A percentile compares a stretch with the other conserved stretches of the same genome.
phyloP scores from a whole-genome alignment of 2,329 filamentous ascomycete species.

The Alternaria alternata region DNA sequence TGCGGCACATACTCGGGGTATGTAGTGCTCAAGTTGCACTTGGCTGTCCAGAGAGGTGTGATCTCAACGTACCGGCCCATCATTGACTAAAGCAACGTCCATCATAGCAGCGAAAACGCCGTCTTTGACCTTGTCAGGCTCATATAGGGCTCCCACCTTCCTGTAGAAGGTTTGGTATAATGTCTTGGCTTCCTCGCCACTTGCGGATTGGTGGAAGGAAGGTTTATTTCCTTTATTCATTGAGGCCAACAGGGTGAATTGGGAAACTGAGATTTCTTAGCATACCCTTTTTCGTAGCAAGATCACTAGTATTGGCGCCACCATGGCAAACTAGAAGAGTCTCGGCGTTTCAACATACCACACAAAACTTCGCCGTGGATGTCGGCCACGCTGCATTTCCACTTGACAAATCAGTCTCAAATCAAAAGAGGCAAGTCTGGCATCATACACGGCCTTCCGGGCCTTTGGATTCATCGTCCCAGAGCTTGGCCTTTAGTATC shows the following conservation, averaged over 20 bases:
- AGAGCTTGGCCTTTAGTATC: slow-evolving; percentile 87
- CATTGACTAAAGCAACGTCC: slow-evolving; percentile 92
- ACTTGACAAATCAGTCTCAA: slow-evolving; percentile 60
- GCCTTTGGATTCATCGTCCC: slow-evolving; percentile 80
- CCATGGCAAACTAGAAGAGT: not conserved
- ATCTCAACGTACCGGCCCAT: slow-evolving; percentile 73
- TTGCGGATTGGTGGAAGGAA: slow-evolving; percentile 89
- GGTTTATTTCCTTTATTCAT: slow-evolving; percentile 98
- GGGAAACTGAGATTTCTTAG: slow-evolving; percentile 73
- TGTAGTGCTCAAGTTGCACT: slow-evolving; percentile 55
- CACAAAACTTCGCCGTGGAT: slow-evolving; percentile 93
- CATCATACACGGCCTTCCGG: slow-evolving; percentile 62
- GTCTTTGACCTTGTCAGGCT: slow-evolving; percentile 80
- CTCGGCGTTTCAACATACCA: slow-evolving; percentile 63
- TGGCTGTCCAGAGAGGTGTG: slow-evolving; percentile 65
- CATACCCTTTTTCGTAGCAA: slow-evolving; percentile 4
- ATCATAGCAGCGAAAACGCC: slow-evolving; percentile 99
- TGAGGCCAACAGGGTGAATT: slow-evolving; percentile 91
- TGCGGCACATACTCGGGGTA: not conserved
- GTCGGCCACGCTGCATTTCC: slow-evolving; percentile 89
- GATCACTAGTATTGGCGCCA: not conserved
- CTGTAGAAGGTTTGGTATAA: slow-evolving; percentile 86
- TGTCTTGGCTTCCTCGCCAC: slow-evolving; percentile 76
- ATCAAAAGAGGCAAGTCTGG: slow-evolving; percentile 3
- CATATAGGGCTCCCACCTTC: slow-evolving; percentile 77